Conservation (phyloP, 331 rosid genomes). For the Malus hybrid region DNA sequence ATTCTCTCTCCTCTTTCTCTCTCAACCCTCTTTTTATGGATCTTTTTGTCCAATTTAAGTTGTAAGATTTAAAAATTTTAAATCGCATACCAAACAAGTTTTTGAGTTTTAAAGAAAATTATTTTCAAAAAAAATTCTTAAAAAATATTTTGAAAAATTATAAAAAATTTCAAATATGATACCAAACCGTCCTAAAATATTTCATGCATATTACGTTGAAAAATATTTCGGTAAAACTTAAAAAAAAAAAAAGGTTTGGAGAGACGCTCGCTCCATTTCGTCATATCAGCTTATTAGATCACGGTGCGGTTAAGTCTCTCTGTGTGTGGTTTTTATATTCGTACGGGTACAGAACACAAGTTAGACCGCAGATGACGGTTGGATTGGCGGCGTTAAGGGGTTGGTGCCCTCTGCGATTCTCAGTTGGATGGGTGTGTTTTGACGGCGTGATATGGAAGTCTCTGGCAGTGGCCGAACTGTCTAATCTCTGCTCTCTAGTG, state of each 20-base stretch:
- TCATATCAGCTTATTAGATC: neutral
- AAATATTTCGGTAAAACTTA: no score
- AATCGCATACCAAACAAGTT: no score
- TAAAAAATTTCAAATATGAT: no score
- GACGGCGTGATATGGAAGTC: constrained; percentile 35
- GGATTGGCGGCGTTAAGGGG: neutral
- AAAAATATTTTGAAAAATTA: no score
- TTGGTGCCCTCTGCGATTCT: neutral
- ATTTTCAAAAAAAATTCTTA: no score
- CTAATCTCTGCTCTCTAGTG: constrained; percentile 8
- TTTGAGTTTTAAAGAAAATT: no score
- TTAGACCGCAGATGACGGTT: neutral
- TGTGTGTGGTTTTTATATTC: neutral
- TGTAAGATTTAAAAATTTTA: no score
- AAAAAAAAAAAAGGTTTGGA: neutral
- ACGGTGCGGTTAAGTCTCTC: constrained; percentile 1
- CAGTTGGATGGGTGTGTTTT: constrained; percentile 1
- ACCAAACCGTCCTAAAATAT: no score
- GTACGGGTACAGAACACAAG: neutral
- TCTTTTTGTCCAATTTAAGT: no score
- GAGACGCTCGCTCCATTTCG: neutral
- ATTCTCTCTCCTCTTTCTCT: no score
- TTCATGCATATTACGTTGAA: no score
- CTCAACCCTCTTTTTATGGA: no score
- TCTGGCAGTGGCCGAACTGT: constrained; percentile 4